A percentile compares a stretch with the other conserved stretches of the same genome.
Conservation (phyloP, 2,329 filamentous ascomycete genomes). For the Phyllosticta citrichinensis region DNA sequence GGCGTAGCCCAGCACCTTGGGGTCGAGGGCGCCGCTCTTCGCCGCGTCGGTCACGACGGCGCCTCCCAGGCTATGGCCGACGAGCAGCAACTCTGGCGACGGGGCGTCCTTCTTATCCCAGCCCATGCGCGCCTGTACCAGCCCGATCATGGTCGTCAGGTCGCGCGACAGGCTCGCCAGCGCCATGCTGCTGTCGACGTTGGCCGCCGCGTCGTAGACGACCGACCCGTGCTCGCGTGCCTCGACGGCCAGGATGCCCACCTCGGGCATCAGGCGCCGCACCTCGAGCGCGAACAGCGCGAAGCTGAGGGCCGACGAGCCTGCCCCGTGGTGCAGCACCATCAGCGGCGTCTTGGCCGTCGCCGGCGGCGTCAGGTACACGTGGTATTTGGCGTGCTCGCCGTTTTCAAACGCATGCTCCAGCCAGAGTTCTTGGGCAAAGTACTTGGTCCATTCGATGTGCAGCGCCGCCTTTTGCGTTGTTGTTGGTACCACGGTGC, state of each 20-base stretch:
- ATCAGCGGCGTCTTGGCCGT: conserved; percentile 64
- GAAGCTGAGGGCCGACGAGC: conserved; percentile 87
- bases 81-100: conserved; percentile 66
- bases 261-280: conserved; percentile 62
- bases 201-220: conserved; percentile 29
- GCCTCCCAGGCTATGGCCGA: conserved; percentile 88
- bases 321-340: conserved; percentile 89
- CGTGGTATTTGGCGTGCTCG: conserved; percentile 60
- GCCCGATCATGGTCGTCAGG: conserved; percentile 56
- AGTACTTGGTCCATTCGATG: conserved; percentile 81
- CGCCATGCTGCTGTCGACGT: conserved; percentile 52
- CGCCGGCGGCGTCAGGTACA: conserved; percentile 71
- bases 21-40: conserved; percentile 53
- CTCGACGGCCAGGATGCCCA: conserved; percentile 77
- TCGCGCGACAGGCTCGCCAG: conserved; percentile 66
- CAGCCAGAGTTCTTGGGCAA: conserved; percentile 76
- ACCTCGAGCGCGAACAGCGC: conserved; percentile 71
- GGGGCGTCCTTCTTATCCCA: conserved; percentile 45
- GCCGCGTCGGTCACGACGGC: conserved; percentile 83
- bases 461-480: conserved; percentile 57
- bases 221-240: conserved; percentile 75
- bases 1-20: conserved; percentile 68
- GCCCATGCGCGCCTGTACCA: conserved; percentile 56
- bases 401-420: conserved; percentile 32
- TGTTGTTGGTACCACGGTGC: conserved; percentile 76